phyloP scores from a whole-genome alignment of 2,329 filamentous ascomycete species.

The Venturiaceae sp. region DNA sequence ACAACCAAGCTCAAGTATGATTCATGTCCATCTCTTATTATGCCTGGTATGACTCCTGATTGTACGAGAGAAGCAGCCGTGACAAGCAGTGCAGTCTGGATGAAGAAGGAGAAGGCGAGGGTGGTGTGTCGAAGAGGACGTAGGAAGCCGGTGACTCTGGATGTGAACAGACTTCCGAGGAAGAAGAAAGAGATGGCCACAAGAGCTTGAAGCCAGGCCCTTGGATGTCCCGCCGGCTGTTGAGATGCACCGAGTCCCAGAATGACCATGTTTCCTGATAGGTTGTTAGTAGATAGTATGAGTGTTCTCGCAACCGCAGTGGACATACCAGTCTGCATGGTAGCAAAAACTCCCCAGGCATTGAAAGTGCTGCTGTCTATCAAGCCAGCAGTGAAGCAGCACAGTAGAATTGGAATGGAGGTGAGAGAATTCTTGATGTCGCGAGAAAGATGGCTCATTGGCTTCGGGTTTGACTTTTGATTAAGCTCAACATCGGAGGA shows the following conservation, averaged over 20 bases:
- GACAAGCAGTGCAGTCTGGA: slow-evolving; percentile 42
- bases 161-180: slow-evolving; percentile 37
- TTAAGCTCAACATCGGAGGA: neutral
- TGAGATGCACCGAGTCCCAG: slow-evolving; percentile 48
- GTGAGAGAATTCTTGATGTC: slow-evolving; percentile 1
- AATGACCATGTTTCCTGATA: slow-evolving; percentile 51
- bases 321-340: slow-evolving; percentile 40
- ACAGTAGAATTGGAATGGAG: slow-evolving; percentile 26
- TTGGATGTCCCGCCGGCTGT: slow-evolving; percentile 40
- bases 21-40: neutral
- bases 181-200: slow-evolving; percentile 46
- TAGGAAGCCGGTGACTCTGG: slow-evolving; percentile 18
- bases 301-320: neutral
- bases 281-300: neutral
- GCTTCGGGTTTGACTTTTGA: neutral
- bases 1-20: slow-evolving; percentile 6
- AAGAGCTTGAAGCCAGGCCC: slow-evolving; percentile 44
- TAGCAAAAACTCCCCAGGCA: slow-evolving; percentile 40
- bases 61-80: slow-evolving; percentile 41
- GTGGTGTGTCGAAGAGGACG: slow-evolving; percentile 28
- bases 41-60: slow-evolving; percentile 15
- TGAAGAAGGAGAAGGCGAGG: slow-evolving; percentile 39
- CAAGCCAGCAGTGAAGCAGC: slow-evolving; percentile 36
- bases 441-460: neutral
- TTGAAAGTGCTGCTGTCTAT: slow-evolving; percentile 38